phyloP scores from a whole-genome alignment of 1,284 basidiomycete genomes.

The Heterobasidion annosum region DNA sequence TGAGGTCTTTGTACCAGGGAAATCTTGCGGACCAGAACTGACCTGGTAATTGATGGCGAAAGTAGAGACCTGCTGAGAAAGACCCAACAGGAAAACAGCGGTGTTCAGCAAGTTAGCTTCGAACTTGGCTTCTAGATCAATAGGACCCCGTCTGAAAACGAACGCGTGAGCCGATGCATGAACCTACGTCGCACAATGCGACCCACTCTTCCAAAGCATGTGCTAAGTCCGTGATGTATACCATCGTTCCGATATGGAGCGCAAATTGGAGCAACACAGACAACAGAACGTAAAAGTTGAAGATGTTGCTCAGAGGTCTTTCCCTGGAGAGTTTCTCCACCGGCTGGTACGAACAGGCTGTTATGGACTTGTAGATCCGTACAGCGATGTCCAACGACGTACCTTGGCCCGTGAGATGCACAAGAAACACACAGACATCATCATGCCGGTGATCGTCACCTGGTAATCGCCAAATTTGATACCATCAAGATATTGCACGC shows the following conservation, averaged over 20 bases:
- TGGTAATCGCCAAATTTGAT: conserved; percentile 99
- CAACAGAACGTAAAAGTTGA: conserved; percentile 88
- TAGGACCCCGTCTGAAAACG: conserved; percentile 53
- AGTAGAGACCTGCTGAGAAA: conserved; percentile 94
- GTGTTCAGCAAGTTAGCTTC: conserved; percentile 90
- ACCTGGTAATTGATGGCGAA: conserved; percentile 96
- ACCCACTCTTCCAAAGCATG: conserved; percentile 73
- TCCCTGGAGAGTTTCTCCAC: conserved; percentile 88
- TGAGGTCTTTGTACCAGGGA: not conserved
- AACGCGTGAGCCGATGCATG: not conserved
- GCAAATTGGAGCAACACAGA: conserved; percentile 90
- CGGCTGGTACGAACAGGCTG: conserved; percentile 40
- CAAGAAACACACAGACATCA: conserved; percentile 96
- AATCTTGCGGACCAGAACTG: conserved; percentile 4
- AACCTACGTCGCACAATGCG: not conserved
- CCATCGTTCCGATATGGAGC: conserved; percentile 78
- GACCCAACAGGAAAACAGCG: conserved; percentile 86
- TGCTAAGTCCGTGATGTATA: conserved; percentile 86
- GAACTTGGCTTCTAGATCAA: conserved; percentile 93
- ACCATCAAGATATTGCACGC: conserved; percentile 92
- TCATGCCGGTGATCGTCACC: conserved; percentile 86
- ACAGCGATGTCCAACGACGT: conserved; percentile 13
- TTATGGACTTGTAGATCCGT: not conserved
- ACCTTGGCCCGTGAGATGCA: conserved; percentile 97
- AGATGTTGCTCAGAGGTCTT: conserved; percentile 88